phyloP scores from a whole-genome alignment of 345 rosid genomes.

The Eucalyptus lansdowneana region DNA sequence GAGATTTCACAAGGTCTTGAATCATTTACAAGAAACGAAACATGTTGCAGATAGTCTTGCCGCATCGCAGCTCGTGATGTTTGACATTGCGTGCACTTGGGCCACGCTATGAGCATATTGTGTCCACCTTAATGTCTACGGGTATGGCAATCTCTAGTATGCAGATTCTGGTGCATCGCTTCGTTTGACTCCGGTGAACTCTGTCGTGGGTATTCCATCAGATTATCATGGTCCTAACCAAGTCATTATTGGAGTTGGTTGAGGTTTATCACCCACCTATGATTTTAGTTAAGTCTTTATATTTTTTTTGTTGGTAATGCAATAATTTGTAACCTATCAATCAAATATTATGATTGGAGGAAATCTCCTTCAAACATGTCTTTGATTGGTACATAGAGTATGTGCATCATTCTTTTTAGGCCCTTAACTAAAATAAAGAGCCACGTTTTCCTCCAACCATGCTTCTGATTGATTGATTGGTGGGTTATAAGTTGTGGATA shows the following conservation, averaged over 20 bases:
- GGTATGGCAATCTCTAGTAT: not conserved
- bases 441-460: not conserved
- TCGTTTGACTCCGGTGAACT: not conserved
- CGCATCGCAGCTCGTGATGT: not conserved
- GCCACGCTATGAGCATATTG: not conserved
- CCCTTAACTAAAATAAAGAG: not conserved
- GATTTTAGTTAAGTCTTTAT: not conserved
- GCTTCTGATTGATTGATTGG: not conserved
- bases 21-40: not conserved
- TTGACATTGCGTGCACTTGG: not conserved
- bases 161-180: not conserved
- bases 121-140: not conserved
- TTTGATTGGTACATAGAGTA: not conserved
- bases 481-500: not conserved
- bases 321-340: not conserved
- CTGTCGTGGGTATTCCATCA: not conserved
- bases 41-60: not conserved
- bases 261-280: not conserved
- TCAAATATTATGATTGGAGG: not conserved
- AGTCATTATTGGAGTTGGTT: not conserved
- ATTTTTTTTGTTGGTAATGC: not conserved
- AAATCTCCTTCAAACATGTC: not conserved
- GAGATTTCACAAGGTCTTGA: not conserved
- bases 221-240: not conserved
- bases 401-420: not conserved